Conservation (phyloP, 2,329 filamentous ascomycete species). For the Sarocladium brachiariae region DNA sequence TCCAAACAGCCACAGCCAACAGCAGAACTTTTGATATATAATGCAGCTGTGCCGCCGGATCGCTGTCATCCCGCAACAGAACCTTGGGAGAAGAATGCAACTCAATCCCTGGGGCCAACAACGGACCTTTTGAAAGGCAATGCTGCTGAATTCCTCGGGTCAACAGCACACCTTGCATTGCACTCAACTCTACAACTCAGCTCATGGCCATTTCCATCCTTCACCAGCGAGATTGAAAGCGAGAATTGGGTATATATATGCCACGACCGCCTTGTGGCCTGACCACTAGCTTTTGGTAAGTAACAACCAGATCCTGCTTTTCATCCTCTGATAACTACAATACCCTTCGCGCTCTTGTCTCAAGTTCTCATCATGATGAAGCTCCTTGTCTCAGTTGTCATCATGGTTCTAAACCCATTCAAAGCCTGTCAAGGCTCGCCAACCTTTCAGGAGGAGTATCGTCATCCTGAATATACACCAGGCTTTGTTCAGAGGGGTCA, state of each 20-base stretch:
- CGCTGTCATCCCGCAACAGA: slow-evolving; percentile 1
- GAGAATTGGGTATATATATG: not conserved
- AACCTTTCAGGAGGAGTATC: slow-evolving; percentile 12
- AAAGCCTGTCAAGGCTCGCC: slow-evolving; percentile 5
- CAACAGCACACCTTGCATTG: not conserved
- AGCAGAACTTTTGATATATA: not conserved
- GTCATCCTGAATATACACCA: slow-evolving; percentile 8
- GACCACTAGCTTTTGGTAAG: not conserved
- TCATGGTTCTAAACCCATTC: slow-evolving; percentile 9
- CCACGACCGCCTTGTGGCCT: not conserved
- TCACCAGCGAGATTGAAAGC: not conserved
- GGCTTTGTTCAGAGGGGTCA: slow-evolving; percentile 10
- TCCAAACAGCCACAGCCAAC: not conserved
- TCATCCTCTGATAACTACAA: not conserved
- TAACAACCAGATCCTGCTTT: not conserved
- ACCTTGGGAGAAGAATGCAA: not conserved
- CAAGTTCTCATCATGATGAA: not conserved
- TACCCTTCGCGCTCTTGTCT: not conserved
- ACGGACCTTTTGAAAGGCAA: not conserved
- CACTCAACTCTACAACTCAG: not conserved
- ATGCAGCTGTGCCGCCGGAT: not conserved
- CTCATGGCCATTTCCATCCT: not conserved
- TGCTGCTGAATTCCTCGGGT: not conserved
- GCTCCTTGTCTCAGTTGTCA: not conserved
- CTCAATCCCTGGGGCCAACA: not conserved